Evolutionary conservation across 1,139 yeast genomes (phyloP), one percentile per base, ranked within the genome.

Genomic region (Petasospora rhodanensis): DNA sequence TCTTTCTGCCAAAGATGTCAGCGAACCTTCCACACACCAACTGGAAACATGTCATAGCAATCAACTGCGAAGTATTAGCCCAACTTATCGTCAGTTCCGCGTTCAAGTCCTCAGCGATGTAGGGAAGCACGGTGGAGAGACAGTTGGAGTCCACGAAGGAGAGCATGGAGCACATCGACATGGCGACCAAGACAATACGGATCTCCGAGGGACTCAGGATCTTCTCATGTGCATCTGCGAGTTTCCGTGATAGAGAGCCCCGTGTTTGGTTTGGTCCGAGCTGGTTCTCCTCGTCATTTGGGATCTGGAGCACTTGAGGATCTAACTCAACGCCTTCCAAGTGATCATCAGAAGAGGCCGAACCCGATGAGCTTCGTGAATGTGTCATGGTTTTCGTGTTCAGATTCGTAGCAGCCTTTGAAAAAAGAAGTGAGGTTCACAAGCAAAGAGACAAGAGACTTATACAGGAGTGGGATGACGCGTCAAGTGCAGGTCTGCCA

Each of bases 41-140:
- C 59, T 54, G 23, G 64, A 68, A 67, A 23, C 64, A 68, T 4
- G 70, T 32, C 42, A 67, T 69, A n/a, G 71, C 67, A 34, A 69
- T 60, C 26, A 68, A 52, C 7, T 68, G 61, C 3, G 73, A 59
- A 0, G 73, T 64, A 18, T 70, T 71, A 1, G 69, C 68, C 76
- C 76, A 70, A 40, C 62, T 62, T 24, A 67, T 65, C 2, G 70
- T 58, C 12, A 55, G 49, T 26, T 61, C 54, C 1, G 70, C 62
- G 31, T 46, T 29, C 24, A 69, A 51, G 22, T 64, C 69, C 16
- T 56, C 41, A 1, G 64, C 66, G 16, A 69, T 67, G 5, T 56
- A 48, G 2, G 74, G 64, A 10, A 66, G 55, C 0, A 69, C 70
- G 7, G 70, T 61, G 1, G 73, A 59, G 3, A 68, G 56, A 16